Evolutionary conservation across 2,329 filamentous ascomycete genomes (phyloP).

Genomic region (Hymenotorrendiella dingleyae): DNA sequence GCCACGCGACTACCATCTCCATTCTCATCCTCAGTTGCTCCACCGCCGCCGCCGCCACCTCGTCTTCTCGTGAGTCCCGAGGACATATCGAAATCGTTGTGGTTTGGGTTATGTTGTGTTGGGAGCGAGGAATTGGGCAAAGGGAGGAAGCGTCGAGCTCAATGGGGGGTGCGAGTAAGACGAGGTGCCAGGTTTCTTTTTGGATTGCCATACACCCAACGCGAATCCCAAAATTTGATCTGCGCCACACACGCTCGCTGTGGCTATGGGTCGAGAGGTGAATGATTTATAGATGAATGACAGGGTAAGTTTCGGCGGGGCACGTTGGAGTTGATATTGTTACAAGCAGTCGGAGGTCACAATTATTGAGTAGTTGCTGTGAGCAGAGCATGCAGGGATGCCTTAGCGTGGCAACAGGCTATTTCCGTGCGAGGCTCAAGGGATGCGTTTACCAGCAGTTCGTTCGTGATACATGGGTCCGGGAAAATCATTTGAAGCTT

Average conservation of each 20-base stretch:
- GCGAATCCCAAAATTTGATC: constrained; percentile 1
- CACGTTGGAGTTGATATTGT: too few species aligned
- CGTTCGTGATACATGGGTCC: neutral
- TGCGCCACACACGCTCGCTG: constrained; percentile 2
- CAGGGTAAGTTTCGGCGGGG: too few species aligned
- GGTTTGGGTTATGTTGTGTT: constrained; percentile 14
- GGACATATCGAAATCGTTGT: constrained; percentile 31
- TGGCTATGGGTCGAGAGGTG: too few species aligned
- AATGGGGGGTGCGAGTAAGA: constrained; percentile 18
- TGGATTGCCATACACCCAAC: constrained; percentile 20
- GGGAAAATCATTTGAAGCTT: too few species aligned
- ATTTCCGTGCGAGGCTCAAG: constrained; percentile 1
- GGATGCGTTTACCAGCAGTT: neutral
- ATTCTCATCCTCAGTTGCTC: constrained; percentile 59
- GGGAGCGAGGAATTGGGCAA: constrained; percentile 16
- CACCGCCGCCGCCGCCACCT: constrained; percentile 58
- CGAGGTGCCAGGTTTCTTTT: constrained; percentile 10
- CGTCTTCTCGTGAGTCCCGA: constrained; percentile 59
- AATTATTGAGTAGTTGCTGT: too few species aligned
- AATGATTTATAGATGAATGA: too few species aligned
- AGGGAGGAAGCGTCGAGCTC: constrained; percentile 17
- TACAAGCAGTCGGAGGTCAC: too few species aligned
- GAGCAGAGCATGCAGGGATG: too few species aligned
- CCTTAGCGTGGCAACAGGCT: neutral
- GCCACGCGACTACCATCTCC: constrained; percentile 59